A percentile compares a stretch with the other conserved stretches of the same genome.
These are phyloP conservation scores for Davidsoniella eucalypti DNA, from an alignment of 2,329 filamentous ascomycete genomes.

Conservation along the genomic window DNA sequence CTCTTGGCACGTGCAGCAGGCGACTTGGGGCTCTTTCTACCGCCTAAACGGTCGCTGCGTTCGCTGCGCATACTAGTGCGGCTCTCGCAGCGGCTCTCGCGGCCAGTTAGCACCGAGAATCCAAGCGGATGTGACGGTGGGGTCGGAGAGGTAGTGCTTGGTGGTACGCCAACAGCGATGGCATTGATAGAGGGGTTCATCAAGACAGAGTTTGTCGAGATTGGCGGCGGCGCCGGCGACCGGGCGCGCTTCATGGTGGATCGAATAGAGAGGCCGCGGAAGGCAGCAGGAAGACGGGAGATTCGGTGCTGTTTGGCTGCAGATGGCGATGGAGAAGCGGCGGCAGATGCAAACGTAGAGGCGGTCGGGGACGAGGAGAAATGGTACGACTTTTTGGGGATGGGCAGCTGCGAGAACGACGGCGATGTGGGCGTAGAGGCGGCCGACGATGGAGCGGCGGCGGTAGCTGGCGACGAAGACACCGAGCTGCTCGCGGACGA, in stretches of 20 bases:
- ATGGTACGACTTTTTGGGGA: not conserved
- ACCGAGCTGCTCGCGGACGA: not conserved
- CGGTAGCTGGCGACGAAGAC: constrained; percentile 1
- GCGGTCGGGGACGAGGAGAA: too few relatives aligned
- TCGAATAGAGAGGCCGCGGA: constrained; percentile 29
- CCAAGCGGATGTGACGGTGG: constrained; percentile 5
- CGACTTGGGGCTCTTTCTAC: too few relatives aligned
- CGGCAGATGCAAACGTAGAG: not conserved
- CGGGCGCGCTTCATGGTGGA: constrained; percentile 31
- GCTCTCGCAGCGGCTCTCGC: not conserved
- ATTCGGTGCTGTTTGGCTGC: constrained; percentile 10
- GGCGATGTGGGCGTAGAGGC: not conserved
- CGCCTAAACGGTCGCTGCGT: too few relatives aligned
- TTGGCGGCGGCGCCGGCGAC: constrained; percentile 22
- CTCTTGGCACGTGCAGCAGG: not conserved
- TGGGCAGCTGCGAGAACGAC: not conserved
- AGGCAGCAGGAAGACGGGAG: constrained; percentile 20
- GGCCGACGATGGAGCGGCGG: not conserved
- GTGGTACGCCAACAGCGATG: constrained; percentile 13
- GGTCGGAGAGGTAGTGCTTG: not conserved
- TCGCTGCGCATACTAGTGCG: not conserved
- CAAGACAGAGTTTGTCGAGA: constrained; percentile 15
- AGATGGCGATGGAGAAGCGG: constrained; percentile 2
- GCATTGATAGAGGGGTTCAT: constrained; percentile 12
- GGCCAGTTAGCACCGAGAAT: not conserved